Evolutionary conservation across 192 early-diverging fungal genomes (phyloP).

Genomic region (Powellomyces hirtus): DNA sequence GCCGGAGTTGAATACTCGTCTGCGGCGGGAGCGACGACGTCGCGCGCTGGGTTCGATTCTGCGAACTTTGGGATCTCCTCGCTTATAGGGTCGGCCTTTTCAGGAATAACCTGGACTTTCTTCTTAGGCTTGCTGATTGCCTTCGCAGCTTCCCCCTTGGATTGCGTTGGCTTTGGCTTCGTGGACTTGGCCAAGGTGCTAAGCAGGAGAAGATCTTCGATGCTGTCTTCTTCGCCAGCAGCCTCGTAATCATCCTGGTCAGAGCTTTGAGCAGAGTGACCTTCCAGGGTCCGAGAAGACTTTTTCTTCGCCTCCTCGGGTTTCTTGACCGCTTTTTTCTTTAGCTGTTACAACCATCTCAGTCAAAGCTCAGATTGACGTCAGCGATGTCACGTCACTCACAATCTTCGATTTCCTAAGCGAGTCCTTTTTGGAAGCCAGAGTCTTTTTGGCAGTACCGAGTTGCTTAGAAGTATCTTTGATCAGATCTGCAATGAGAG

Average conservation of each 20-base stretch:
- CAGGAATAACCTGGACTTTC: background rate
- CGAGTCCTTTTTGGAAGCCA: background rate
- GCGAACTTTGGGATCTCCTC: background rate
- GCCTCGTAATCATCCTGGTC: background rate
- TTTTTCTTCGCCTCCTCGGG: background rate
- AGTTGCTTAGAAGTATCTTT: background rate
- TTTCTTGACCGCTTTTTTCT: no score
- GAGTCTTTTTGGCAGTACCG: background rate
- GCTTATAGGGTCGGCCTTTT: background rate
- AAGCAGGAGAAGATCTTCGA: slow-evolving; percentile 11
- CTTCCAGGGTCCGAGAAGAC: background rate
- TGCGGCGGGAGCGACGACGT: slow-evolving; percentile 1
- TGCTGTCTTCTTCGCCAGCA: slow-evolving; percentile 4
- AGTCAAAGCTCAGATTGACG: no score
- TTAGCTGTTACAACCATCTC: no score
- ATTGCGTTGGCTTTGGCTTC: background rate
- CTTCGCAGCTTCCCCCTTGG: background rate
- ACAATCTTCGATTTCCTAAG: no score
- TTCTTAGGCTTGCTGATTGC: background rate
- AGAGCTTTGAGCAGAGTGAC: background rate
- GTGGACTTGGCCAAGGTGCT: slow-evolving; percentile 10
- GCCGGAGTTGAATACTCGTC: slow-evolving; percentile 1
- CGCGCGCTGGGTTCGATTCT: background rate
- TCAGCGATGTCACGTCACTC: no score
- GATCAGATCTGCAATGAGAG: background rate